These are phyloP conservation scores for Tetracladium marchalianum DNA, from an alignment of 495 filamentous ascomycete species.

Conservation along the genomic window DNA sequence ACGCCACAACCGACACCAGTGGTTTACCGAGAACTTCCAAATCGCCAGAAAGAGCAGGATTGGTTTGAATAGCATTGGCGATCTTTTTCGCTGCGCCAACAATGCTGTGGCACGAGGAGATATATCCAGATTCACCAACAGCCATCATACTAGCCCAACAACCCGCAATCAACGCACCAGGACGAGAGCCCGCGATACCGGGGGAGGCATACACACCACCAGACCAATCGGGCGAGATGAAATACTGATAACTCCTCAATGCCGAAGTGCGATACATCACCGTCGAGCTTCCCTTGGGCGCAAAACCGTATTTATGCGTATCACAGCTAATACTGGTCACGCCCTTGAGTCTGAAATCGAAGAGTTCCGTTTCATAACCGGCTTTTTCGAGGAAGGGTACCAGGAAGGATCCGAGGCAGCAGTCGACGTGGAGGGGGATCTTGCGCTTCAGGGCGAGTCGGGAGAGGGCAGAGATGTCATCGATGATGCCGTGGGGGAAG, in stretches of 20 bases:
- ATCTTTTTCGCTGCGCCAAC: slow-evolving; percentile 82
- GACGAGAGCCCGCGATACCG: slow-evolving; percentile 79
- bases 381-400: slow-evolving; percentile 85
- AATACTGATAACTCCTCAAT: slow-evolving; percentile 86
- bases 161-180: slow-evolving; percentile 86
- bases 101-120: slow-evolving; percentile 73
- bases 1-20: slow-evolving; percentile 83
- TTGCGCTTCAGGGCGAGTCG: slow-evolving; percentile 68
- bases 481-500: slow-evolving; percentile 96
- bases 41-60: slow-evolving; percentile 55
- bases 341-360: slow-evolving; percentile 89
- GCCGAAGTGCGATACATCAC: slow-evolving; percentile 75
- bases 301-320: slow-evolving; percentile 98
- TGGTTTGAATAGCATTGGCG: slow-evolving; percentile 58
- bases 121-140: slow-evolving; percentile 83
- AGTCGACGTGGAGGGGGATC: slow-evolving; percentile 91
- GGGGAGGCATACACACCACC: slow-evolving; percentile 95
- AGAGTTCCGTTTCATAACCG: slow-evolving; percentile 75
- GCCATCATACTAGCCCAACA: slow-evolving; percentile 88
- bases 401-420: slow-evolving; percentile 92
- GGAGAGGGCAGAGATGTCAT: slow-evolving; percentile 82
- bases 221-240: slow-evolving; percentile 88
- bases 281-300: slow-evolving; percentile 90
- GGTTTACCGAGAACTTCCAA: slow-evolving; percentile 77
- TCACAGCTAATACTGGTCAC: slow-evolving; percentile 94